Evolutionary conservation across 345 rosid species (phyloP).

Genomic region (Carallia pectinifolia): DNA sequence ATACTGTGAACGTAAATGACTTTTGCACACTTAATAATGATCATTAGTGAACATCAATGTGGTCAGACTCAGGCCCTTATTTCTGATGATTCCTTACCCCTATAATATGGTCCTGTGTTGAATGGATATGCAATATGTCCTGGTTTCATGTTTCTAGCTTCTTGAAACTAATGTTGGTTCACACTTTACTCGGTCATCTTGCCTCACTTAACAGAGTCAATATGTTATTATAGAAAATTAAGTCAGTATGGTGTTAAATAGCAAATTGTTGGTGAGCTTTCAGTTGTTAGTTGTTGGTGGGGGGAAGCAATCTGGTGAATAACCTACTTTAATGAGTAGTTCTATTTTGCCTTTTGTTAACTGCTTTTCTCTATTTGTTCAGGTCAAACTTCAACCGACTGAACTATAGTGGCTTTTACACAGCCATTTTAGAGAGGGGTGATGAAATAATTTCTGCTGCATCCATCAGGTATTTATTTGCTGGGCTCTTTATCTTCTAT

Average conservation of each 20-base stretch:
- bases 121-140: neutral
- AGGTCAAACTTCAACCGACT: constrained; percentile 85
- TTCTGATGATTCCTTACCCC: neutral
- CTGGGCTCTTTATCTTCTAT: constrained; percentile 5
- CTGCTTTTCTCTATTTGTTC: constrained; percentile 11
- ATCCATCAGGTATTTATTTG: constrained; percentile 61
- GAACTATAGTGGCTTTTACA: constrained; percentile 72
- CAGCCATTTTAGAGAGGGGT: constrained; percentile 83
- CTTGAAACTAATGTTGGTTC: too few relatives aligned
- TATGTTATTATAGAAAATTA: neutral
- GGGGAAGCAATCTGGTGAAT: neutral
- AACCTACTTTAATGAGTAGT: neutral
- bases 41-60: neutral
- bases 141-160: too few relatives aligned
- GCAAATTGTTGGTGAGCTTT: neutral
- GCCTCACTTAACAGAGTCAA: too few relatives aligned
- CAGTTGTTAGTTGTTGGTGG: neutral
- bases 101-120: neutral
- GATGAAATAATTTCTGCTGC: constrained; percentile 83
- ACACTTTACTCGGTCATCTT: too few relatives aligned
- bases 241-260: neutral
- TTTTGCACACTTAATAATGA: too few relatives aligned
- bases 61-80: neutral
- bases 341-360: neutral
- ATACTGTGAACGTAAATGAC: neutral